Evolutionary conservation across 2,329 filamentous ascomycete genomes (phyloP), one percentile per base, ranked within the genome.

Genomic region (Xylariomycetidae sp.): DNA sequence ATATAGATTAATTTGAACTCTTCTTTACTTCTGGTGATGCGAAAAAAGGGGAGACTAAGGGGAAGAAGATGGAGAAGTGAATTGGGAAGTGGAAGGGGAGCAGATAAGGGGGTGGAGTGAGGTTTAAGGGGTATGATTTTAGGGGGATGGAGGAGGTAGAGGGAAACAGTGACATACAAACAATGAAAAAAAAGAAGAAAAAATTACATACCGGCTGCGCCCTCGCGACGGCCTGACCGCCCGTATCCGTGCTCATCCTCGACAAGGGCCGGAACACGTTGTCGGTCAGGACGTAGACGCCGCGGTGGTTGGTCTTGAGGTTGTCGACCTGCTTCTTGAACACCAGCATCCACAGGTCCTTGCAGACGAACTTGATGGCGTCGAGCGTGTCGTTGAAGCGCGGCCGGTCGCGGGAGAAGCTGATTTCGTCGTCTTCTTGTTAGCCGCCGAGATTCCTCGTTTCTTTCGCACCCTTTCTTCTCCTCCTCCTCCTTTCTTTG

Each of bases 321-420:
- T 98, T 98, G 63, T 98, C 92, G 54, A 98, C 87, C 61, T 97
- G 94, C 64, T 98, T 98, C 57, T 86, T 77, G 62, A 96, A 98
- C 12, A 96, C 77, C 14, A 97, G 72, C 20, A 80, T 88, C 92
- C 92, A 98, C 27, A 98, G 72, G 60, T 98, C 92, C 68, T 98
- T 98, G 76, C 92, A 98, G 31, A 98, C 72, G 56, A 98, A 97
- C 61, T 98, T 98, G 59, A 98, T 98, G 31, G 89, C 85, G 56
- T 97, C 92, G 26, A 98, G 77, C 4, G 89, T 89, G 50, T 95
- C 88, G 41, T 83, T 86, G 57, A 96, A 94, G 30, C 88, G 85
- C 25, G 90, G 88, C 32, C 88, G 75, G 58, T 94, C 85, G 54
- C 77, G 74, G 8, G 85, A 88, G 67, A 92, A 89, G 33, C 85